Base-by-base conservation (phyloP, 139 green algal genomes). In the Coelastrella sp. region DNA sequence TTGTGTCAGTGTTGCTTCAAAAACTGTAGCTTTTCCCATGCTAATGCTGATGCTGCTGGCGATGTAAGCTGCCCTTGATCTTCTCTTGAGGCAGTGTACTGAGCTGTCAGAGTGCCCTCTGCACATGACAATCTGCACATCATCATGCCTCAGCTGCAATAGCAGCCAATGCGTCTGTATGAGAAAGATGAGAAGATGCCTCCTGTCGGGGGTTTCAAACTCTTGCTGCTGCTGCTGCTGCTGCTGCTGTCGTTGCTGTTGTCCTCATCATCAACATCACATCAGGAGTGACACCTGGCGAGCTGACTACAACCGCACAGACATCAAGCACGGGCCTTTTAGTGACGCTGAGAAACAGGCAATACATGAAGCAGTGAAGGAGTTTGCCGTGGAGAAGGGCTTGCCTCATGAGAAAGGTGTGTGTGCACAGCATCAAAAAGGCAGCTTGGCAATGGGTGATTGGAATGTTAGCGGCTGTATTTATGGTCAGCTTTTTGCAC, bases 321-420 rank as follows among this genome's bases (percentile, higher is more conserved):
- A 96, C 66, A 91, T 97, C 58, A 95, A 95, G 92, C 93, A 89
- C 72, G 95, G 95, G 10, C 63, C 78, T 0, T 97, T 96, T 82
- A 94, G 82, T 75, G 80, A 90, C 20, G 70, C 49, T 7, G 95
- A 97, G 89, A 93, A 93, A 73, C 90, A 93, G 35, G 90, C 85
- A 0, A 74, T 97, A 7, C 61, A 76, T 14, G 59, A 92, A 14
- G 94, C 93, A 49, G 78, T 93, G 7, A 19, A 68, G n/a, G 85
- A 75, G 66, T 93, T 85, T 17, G 88, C 88, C 4, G 78, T 56
- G n/a, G 49, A 56, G 4, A 73, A 73, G 6, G 60, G 73, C 8
- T 19, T 89, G 58, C 56, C n/a, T 58, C 85, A 59, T 35, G 68
- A 74, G 8, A 49, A 59, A 59, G 60, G 60, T 75, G 60, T 61